Percentiles rank a stretch among this genome's conserved stretches.
Evolutionary conservation across 495 filamentous ascomycete species (phyloP).

Genomic region (Penicillium canariense): DNA sequence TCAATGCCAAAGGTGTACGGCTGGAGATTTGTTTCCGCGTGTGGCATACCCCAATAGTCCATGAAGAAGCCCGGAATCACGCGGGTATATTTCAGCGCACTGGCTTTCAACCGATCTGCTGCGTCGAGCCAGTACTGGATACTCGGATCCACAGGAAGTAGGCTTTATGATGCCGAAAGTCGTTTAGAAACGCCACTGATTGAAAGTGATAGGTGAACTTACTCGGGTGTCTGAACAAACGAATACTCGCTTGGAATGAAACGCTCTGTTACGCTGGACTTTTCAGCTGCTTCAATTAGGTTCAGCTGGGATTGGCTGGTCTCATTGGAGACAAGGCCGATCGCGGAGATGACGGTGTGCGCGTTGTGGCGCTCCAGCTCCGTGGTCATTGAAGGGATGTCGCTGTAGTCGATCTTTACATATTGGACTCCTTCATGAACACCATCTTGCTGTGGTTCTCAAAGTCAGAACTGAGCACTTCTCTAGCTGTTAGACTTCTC

Average conservation of each 20-base stretch:
- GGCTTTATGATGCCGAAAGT: conserved; percentile 9
- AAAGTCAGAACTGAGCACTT: no score
- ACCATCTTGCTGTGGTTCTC: not conserved
- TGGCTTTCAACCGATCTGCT: conserved; percentile 23
- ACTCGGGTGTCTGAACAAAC: conserved; percentile 38
- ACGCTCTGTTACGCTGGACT: conserved; percentile 41
- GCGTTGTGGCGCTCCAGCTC: conserved; percentile 46
- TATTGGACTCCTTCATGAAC: conserved; percentile 8
- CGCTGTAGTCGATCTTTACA: conserved; percentile 41
- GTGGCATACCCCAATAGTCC: conserved; percentile 54
- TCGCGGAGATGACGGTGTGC: conserved; percentile 52
- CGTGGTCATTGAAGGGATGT: conserved; percentile 35
- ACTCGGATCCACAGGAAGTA: conserved; percentile 35
- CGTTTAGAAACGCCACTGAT: not conserved
- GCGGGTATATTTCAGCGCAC: conserved; percentile 46
- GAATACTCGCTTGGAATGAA: conserved; percentile 52
- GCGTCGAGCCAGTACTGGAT: conserved; percentile 38
- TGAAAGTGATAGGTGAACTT: not conserved
- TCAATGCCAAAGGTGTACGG: conserved; percentile 46
- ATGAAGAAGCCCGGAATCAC: conserved; percentile 53
- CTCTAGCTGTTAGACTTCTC: not conserved
- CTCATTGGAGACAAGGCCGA: conserved; percentile 36
- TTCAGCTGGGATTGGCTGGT: conserved; percentile 39
- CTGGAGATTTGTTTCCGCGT: conserved; percentile 38
- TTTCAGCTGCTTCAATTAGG: conserved; percentile 50